phyloP scores from a whole-genome alignment of 768 basidiomycete species.

The Trametopsis cervina region DNA sequence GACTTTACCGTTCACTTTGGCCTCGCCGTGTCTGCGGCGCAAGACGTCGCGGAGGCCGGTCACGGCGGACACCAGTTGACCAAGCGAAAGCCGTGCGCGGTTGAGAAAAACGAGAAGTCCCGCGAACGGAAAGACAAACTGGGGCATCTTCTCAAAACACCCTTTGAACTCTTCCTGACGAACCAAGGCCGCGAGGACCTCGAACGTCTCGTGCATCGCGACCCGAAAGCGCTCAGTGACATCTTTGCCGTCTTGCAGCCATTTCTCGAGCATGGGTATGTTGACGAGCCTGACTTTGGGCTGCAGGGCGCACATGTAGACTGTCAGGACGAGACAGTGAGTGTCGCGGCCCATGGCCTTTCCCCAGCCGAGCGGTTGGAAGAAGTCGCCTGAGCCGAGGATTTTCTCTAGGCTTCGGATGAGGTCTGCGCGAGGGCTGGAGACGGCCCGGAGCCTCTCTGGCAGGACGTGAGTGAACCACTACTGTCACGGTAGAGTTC shows the following conservation, averaged over 20 bases:
- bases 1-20: slow-evolving; percentile 55
- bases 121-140: no score
- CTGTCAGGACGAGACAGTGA: slow-evolving; percentile 25
- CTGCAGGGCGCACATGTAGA: slow-evolving; percentile 25
- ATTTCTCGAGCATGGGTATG: slow-evolving; percentile 20
- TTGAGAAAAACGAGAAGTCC: slow-evolving; percentile 46
- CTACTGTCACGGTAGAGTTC: background rate
- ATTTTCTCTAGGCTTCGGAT: slow-evolving; percentile 48
- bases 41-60: slow-evolving; percentile 49
- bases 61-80: slow-evolving; percentile 38
- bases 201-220: slow-evolving; percentile 38
- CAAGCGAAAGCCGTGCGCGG: slow-evolving; percentile 29
- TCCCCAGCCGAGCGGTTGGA: slow-evolving; percentile 30
- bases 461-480: slow-evolving; percentile 3
- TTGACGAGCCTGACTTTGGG: slow-evolving; percentile 13
- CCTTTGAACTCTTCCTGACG: slow-evolving; percentile 27
- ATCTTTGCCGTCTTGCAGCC: slow-evolving; percentile 19
- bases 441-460: slow-evolving; percentile 67
- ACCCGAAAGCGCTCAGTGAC: slow-evolving; percentile 25
- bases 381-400: slow-evolving; percentile 33
- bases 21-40: slow-evolving; percentile 48
- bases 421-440: slow-evolving; percentile 50
- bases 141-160: slow-evolving; percentile 36
- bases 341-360: slow-evolving; percentile 32
- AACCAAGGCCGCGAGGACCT: slow-evolving; percentile 40